Conservation (phyloP, 768 basidiomycete species). For the Rhodotorula graminis region DNA sequence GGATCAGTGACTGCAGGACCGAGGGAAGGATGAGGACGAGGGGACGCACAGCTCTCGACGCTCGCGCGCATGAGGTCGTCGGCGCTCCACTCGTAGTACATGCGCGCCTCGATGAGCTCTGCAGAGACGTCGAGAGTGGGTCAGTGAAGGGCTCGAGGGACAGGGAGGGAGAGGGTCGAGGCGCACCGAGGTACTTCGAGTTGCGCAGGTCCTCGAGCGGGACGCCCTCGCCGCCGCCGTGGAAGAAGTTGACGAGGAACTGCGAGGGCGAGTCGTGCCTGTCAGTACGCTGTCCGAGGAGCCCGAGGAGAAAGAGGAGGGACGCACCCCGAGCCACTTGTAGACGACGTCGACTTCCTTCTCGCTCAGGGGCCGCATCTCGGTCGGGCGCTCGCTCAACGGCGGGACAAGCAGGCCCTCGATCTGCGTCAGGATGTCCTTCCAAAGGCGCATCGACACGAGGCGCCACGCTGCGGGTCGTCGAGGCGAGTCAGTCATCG, state of each 20-base stretch:
- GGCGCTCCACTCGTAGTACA: conserved; percentile 90
- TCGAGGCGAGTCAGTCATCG: neutral
- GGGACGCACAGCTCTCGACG: conserved; percentile 35
- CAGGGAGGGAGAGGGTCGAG: conserved; percentile 45
- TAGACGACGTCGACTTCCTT: conserved; percentile 99
- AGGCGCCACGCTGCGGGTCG: conserved; percentile 52
- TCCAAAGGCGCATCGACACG: conserved; percentile 93
- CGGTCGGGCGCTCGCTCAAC: conserved; percentile 73
- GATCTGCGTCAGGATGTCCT: conserved; percentile 80
- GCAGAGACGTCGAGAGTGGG: neutral
- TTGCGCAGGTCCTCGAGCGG: conserved; percentile 81
- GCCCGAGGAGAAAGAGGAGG: neutral
- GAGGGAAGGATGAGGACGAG: neutral
- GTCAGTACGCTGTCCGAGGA: neutral
- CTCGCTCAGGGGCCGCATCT: conserved; percentile 86
- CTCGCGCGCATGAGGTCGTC: conserved; percentile 49
- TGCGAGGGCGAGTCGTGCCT: conserved; percentile 43
- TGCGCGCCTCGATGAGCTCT: conserved; percentile 54
- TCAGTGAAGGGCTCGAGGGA: neutral
- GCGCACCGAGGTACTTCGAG: conserved; percentile 77
- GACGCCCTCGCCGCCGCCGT: conserved; percentile 86
- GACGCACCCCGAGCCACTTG: conserved; percentile 87
- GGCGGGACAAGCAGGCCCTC: conserved; percentile 88
- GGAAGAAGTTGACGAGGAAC: conserved; percentile 93
- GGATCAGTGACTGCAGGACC: no score